Percentiles rank a stretch among this genome's conserved stretches.
Conservation (phyloP, 371 early-diverging fungal species). For the Funneliformis caledonium region DNA sequence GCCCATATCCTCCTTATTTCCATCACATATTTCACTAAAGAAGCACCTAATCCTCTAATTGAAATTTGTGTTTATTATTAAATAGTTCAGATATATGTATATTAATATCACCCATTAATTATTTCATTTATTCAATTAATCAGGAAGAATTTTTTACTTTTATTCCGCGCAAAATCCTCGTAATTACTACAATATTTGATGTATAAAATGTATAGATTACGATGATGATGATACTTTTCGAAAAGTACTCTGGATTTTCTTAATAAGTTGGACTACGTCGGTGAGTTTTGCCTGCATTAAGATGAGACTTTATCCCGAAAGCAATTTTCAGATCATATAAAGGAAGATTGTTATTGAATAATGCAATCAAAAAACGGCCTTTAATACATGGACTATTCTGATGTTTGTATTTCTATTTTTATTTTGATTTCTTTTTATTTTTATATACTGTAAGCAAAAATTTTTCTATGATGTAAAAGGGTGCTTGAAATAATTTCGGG, state of each 20-base stretch:
- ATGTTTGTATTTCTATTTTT: slow-evolving; percentile 49
- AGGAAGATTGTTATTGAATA: slow-evolving; percentile 54
- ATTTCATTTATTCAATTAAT: slow-evolving; percentile 8
- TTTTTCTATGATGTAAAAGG: background rate
- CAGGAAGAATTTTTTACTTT: background rate
- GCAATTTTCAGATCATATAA: slow-evolving; percentile 14
- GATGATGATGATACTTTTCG: slow-evolving; percentile 16
- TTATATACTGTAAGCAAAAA: background rate
- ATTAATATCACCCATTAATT: background rate
- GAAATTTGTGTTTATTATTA: background rate
- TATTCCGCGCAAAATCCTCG: slow-evolving; percentile 24
- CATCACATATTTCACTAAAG: background rate
- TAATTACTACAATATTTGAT: slow-evolving; percentile 26
- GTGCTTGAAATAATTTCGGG: slow-evolving; percentile 27
- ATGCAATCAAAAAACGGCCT: slow-evolving; percentile 55
- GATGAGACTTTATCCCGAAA: background rate
- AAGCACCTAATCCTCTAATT: background rate
- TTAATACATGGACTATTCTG: slow-evolving; percentile 60
- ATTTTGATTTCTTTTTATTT: background rate
- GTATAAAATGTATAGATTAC: slow-evolving; percentile 34
- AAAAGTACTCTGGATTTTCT: slow-evolving; percentile 23
- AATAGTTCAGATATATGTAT: background rate
- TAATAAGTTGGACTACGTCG: slow-evolving; percentile 37
- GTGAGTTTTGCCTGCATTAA: slow-evolving; percentile 31
- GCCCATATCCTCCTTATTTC: background rate